These are phyloP conservation scores for Paecilomyces formosus DNA, from an alignment of 2,329 filamentous ascomycete genomes.

Conservation along the genomic window DNA sequence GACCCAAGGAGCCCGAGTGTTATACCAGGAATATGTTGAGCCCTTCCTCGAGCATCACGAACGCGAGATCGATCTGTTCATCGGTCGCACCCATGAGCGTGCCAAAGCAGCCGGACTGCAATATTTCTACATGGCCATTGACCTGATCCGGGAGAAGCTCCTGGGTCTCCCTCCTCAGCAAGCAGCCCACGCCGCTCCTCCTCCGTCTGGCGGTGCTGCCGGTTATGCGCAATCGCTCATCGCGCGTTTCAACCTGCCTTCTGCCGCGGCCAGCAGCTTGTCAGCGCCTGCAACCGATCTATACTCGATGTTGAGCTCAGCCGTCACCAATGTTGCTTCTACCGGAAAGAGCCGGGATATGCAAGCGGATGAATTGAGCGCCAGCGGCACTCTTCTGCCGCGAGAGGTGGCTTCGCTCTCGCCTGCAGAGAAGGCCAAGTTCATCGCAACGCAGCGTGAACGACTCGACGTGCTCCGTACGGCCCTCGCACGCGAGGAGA, in stretches of 20 bases:
- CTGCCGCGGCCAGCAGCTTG: conserved; percentile 46
- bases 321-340: conserved; percentile 56
- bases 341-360: conserved; percentile 29
- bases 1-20: conserved; percentile 80
- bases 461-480: conserved; percentile 65
- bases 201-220: conserved; percentile 23
- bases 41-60: conserved; percentile 87
- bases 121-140: conserved; percentile 65
- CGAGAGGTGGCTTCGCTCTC: conserved; percentile 55
- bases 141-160: conserved; percentile 65
- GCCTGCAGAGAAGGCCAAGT: conserved; percentile 60
- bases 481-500: conserved; percentile 73
- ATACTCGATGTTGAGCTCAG: conserved; percentile 68
- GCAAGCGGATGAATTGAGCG: conserved; percentile 45
- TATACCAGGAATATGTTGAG: conserved; percentile 80
- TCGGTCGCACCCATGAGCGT: conserved; percentile 70
- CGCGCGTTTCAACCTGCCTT: conserved; percentile 76
- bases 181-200: conserved; percentile 41
- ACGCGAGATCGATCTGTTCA: conserved; percentile 80
- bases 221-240: conserved; percentile 75
- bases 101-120: conserved; percentile 68
- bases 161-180: conserved; percentile 64
- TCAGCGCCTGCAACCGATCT: conserved; percentile 55
- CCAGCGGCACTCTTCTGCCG: conserved; percentile 61
- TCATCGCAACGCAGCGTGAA: conserved; percentile 73